Base-by-base conservation (phyloP, 2,329 filamentous ascomycete genomes). In the Delphinella strobiligena region DNA sequence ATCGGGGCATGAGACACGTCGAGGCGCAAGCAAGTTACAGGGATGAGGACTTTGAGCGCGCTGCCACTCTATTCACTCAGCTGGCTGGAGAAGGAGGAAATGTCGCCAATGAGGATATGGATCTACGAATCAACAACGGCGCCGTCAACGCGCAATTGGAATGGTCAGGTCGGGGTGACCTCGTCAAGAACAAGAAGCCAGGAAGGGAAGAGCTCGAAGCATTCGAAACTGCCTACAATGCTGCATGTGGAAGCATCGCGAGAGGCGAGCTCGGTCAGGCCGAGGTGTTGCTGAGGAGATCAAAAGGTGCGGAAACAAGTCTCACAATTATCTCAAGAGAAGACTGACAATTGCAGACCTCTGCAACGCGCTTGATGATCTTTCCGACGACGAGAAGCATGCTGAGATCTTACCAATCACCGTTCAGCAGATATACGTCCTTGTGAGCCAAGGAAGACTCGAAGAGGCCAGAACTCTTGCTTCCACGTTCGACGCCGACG, bases 201-300 rank as follows among this genome's bases (percentile, higher is more conserved):
- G 61, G 62, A 5, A 64, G 70, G 43, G 75, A 78, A 44, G 75
- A 83, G 50, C 61, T 82, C 18, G 81, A 87, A 46, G 74, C 79
- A 2, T 91, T 91, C 50, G 85, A 91, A 63, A 79, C 81, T 18
- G 79, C 82, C 9, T 93, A 84, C 62, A 93, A 93, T 58, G 72
- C 76, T 17, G 84, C 82, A 7, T 89, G 83, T 56, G 71, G 71
- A 15, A 76, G 74, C 55, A 78, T 91, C 50, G 80, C 81, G 11
- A 68, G 75, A 34, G 80, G 77, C 5, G 78, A 83, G 49, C 65
- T 83, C 29, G 68, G 62, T 4, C 72, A 76, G 48, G 83, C 76
- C 1, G 69, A 75, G 16, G 64, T 80, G 17, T 66, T 88, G 41
- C 62, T 91, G 44, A 81, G 79, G 60, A 71, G 79, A 39, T 78